Conservation (phyloP, 805 yeast genomes). For the Saccharomycopsis guyanensis region DNA sequence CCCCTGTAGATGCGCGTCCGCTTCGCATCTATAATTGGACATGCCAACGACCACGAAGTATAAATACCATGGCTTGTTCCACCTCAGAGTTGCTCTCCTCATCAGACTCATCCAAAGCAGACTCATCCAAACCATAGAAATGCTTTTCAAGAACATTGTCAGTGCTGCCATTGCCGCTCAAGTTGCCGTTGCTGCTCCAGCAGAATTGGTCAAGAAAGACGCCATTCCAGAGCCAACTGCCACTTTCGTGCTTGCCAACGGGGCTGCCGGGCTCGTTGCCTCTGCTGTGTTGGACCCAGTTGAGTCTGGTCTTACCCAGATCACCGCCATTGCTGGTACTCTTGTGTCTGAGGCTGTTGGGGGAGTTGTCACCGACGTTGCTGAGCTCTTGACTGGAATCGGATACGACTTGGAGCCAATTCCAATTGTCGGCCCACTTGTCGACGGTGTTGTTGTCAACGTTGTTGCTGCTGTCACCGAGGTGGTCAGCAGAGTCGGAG, state of each 20-base stretch:
- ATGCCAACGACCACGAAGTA: no score
- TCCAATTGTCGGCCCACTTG: not conserved
- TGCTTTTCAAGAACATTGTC: not conserved
- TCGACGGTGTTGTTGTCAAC: constrained; percentile 2
- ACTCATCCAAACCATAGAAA: no score
- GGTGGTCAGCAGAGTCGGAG: not conserved
- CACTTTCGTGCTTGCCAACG: constrained; percentile 1
- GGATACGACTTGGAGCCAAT: not conserved
- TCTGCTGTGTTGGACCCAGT: not conserved
- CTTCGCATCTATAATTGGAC: no score
- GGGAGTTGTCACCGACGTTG: constrained; percentile 5
- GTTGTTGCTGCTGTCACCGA: constrained; percentile 10
- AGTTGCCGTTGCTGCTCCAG: not conserved
- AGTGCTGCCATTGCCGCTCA: not conserved
- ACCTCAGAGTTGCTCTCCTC: no score
- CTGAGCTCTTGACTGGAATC: not conserved
- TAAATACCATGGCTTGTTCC: no score
- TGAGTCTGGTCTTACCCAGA: constrained; percentile 1
- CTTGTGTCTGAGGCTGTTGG: constrained; percentile 4
- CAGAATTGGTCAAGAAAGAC: not conserved
- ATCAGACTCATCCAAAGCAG: no score
- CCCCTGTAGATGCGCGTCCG: no score
- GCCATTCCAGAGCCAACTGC: not conserved
- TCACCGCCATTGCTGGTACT: not conserved
- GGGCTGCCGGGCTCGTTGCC: constrained; percentile 7